A percentile compares a stretch with the other conserved stretches of the same genome.
Evolutionary conservation across 768 basidiomycete genomes (phyloP).

Genomic region (Lactifluus hygrophoroides): DNA sequence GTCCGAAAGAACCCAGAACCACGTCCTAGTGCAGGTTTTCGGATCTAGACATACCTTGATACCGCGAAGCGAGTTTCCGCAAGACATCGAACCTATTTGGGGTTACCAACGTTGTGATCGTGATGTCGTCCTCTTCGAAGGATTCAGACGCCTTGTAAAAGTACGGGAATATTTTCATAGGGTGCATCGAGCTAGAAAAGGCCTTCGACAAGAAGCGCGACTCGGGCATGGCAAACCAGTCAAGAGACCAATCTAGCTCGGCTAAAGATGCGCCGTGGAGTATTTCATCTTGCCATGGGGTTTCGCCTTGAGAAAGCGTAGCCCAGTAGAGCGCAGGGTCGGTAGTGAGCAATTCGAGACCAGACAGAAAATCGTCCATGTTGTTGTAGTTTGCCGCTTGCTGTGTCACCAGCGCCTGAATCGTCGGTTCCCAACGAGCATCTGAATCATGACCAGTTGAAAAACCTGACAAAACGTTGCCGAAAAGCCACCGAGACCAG

Average conservation of each 20-base stretch:
- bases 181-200: slow-evolving; percentile 60
- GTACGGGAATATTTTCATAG: slow-evolving; percentile 71
- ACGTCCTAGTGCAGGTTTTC: background rate
- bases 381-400: slow-evolving; percentile 6
- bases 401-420: slow-evolving; percentile 1
- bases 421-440: background rate
- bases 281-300: background rate
- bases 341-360: background rate
- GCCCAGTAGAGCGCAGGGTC: slow-evolving; percentile 6
- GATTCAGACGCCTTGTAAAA: slow-evolving; percentile 60
- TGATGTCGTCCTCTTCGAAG: slow-evolving; percentile 60
- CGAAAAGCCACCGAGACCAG: slow-evolving; percentile 5
- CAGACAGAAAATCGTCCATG: slow-evolving; percentile 2
- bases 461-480: background rate
- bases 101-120: slow-evolving; percentile 79
- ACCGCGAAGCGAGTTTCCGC: slow-evolving; percentile 61
- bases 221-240: slow-evolving; percentile 13
- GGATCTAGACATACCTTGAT: slow-evolving; percentile 45
- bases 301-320: background rate
- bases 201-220: slow-evolving; percentile 51
- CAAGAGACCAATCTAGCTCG: slow-evolving; percentile 5
- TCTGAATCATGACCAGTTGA: no score
- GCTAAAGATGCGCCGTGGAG: background rate
- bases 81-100: slow-evolving; percentile 70
- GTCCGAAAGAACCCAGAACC: background rate